Percentiles rank a stretch among this genome's conserved stretches.
Conservation (phyloP, 495 filamentous ascomycete species). For the Choiromyces venosus region DNA sequence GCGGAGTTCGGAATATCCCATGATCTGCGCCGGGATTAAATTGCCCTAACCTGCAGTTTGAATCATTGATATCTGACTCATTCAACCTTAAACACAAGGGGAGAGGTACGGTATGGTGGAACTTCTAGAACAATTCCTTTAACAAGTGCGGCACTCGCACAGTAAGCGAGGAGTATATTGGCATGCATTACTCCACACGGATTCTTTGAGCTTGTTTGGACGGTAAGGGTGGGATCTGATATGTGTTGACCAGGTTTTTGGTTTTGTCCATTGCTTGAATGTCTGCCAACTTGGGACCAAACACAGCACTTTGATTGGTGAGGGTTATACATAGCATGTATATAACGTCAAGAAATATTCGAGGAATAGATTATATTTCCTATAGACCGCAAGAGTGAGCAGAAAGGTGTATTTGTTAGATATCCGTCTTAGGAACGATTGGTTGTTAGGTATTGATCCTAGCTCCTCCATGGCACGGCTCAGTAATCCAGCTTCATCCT, state of each 20-base stretch:
- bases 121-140: not conserved
- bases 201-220: not conserved
- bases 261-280: not conserved
- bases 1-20: not conserved
- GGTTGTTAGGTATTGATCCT: not conserved
- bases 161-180: not conserved
- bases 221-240: not conserved
- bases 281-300: not conserved
- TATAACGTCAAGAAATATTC: not conserved
- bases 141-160: too few relatives aligned
- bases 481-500: not conserved
- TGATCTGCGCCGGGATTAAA: not conserved
- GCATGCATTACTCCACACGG: not conserved
- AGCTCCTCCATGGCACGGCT: not conserved
- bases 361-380: not conserved
- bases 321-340: not conserved
- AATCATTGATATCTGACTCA: not conserved
- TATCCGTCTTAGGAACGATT: not conserved
- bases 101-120: not conserved
- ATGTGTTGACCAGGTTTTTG: not conserved
- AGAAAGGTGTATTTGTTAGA: not conserved
- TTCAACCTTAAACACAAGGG: not conserved
- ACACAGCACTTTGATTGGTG: not conserved
- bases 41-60: not conserved
- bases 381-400: not conserved